phyloP scores from a whole-genome alignment of 2,329 filamentous ascomycete species.

The Fusarium sp. region DNA sequence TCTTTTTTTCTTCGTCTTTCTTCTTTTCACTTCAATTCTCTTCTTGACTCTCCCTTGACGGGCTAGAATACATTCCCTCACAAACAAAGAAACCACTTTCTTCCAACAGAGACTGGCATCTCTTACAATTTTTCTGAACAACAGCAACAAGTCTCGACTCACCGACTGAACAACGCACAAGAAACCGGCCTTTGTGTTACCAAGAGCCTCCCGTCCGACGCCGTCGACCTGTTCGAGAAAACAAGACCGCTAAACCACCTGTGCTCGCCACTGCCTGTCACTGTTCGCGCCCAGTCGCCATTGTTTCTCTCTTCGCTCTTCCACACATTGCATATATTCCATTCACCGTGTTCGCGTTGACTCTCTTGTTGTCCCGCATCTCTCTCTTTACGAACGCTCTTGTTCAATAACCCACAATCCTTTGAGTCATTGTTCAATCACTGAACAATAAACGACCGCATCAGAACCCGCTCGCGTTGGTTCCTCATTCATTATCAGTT shows the following conservation, averaged over 20 bases:
- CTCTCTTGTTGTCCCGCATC: slow-evolving; percentile 26
- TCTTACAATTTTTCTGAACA: slow-evolving; percentile 11
- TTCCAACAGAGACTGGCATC: slow-evolving; percentile 38
- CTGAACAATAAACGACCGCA: slow-evolving; percentile 31
- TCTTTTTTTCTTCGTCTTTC: slow-evolving; percentile 24
- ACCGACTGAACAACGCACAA: slow-evolving; percentile 31
- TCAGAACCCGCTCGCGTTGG: slow-evolving; percentile 26
- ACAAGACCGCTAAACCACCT: slow-evolving; percentile 33
- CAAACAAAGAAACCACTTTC: slow-evolving; percentile 19
- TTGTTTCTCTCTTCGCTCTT: slow-evolving; percentile 10
- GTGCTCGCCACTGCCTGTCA: slow-evolving; percentile 35
- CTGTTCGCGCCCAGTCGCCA: slow-evolving; percentile 24
- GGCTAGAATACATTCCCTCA: slow-evolving; percentile 43
- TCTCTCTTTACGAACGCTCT: slow-evolving; percentile 34
- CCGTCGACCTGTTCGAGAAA: slow-evolving; percentile 39
- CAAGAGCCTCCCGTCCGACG: slow-evolving; percentile 29
- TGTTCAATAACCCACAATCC: slow-evolving; percentile 38
- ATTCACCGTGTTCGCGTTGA: slow-evolving; percentile 27
- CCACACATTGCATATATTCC: slow-evolving; percentile 10
- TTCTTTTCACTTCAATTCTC: slow-evolving; percentile 22
- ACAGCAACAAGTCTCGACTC: slow-evolving; percentile 12
- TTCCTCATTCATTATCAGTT: slow-evolving; percentile 39
- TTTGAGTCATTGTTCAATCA: slow-evolving; percentile 31
- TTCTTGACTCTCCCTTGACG: slow-evolving; percentile 40
- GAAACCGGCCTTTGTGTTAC: slow-evolving; percentile 31